Evolutionary conservation across 2,329 filamentous ascomycete species (phyloP), one percentile per base, ranked within the genome.

Genomic region (Chaetomiaceae sp.): DNA sequence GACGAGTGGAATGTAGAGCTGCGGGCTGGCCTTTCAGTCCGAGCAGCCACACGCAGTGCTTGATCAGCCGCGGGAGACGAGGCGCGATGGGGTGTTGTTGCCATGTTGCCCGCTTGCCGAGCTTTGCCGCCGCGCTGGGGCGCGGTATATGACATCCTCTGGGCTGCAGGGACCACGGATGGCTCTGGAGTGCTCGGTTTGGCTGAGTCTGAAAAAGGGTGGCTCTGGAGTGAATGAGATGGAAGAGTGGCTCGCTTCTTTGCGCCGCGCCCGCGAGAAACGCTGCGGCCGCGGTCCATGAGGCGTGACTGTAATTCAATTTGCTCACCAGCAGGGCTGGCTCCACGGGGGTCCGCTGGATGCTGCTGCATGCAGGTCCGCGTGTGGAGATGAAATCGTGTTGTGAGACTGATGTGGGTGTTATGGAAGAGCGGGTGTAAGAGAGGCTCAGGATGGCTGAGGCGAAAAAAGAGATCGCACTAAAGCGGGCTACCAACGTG

Each of bases 381-480:
- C n/a, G n/a, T n/a, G n/a, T n/a, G n/a, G n/a, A n/a, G n/a, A n/a
- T n/a, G n/a, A n/a, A n/a, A n/a, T n/a, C n/a, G n/a, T n/a, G n/a
- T n/a, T n/a, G n/a, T n/a, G n/a, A n/a, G n/a, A n/a, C n/a, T 37
- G 37, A 7, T 8, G 34, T 34, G 32, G 27, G 40, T 16, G 45
- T 48, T 30, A 42, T 37, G 21, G 38, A 29, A 34, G 20, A 38
- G 33, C 41, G 43, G 54, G 47, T 47, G 48, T 55, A 50, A 43
- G 51, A 50, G 52, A 44, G 41, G 42, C 16, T 25, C 36, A 34
- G 14, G 36, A 25, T 23, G 32, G 48, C 21, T 59, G 60, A 56
- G 61, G 61, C 57, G 61, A 63, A 60, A 62, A 61, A 61, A 55
- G 55, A 51, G 55, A 54, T 43, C 47, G 60, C 61, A 62, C 57